Base-by-base conservation (phyloP, 371 early-diverging fungal species). In the Rozella allomycis region DNA sequence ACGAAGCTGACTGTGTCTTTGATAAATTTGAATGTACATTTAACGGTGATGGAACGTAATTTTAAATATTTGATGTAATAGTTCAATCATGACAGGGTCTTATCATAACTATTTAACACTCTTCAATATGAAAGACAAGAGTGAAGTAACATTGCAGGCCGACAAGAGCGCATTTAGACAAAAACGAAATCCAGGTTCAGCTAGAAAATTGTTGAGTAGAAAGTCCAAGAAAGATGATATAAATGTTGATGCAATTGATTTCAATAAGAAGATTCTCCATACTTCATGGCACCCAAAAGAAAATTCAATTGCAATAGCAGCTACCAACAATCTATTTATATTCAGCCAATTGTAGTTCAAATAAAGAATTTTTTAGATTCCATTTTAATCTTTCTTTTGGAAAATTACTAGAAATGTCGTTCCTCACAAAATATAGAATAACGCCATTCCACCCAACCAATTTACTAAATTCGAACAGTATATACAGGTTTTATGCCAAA, bases 1-100 rank as follows among this genome's bases (percentile, higher is more conserved):
- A 94, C 55, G 96, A 93, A 47, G 91, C 85, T 53, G 96, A 94
- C 50, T 87, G 84, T 56, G 91, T 94, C 46, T 94, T 94, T 61
- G 96, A 94, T 62, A 93, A 93, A 56, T 94, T 94, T 42, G 96
- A 93, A 52, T 86, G 88, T 60, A 81, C 70, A 30, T 81, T 87
- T 43, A 81, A 81, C 45, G 91, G 90, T 11, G 80, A 88, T 46
- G 87, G 85, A 40, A 45, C 44, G 60, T 69, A 50, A 32, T 54
- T 38, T 12, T 25, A 12, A 26, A 26, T 36, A 30, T n/a, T n/a
- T n/a, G n/a, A n/a, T n/a, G n/a, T 4, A 34, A 7, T 43, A 72
- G 72, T 25, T 54, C 58, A 21, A 74, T 80, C 20, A 51, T 94
- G 61, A 88, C 94, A 7, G 96, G 93, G 8, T 88, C 90, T 5